Evolutionary conservation across 2,329 filamentous ascomycete genomes (phyloP).

Genomic region (Epicoccum nigrum): DNA sequence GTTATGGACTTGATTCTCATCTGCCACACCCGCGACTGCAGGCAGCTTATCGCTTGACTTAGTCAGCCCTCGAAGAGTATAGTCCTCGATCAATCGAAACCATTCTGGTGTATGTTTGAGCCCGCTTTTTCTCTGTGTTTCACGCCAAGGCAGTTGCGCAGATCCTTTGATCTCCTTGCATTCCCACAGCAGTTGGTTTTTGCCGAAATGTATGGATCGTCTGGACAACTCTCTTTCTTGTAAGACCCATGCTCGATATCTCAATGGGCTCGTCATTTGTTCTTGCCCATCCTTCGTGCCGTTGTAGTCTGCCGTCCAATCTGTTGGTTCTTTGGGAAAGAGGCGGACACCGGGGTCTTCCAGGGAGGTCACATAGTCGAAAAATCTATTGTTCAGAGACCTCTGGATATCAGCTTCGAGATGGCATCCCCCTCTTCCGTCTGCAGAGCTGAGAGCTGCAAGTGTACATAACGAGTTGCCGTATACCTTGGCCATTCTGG

Average conservation of each 20-base stretch:
- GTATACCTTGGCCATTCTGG: conserved; percentile 11
- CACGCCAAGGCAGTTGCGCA: neutral
- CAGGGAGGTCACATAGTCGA: neutral
- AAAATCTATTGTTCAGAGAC: neutral
- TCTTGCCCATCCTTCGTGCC: neutral
- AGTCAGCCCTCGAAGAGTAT: neutral
- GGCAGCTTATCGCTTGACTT: neutral
- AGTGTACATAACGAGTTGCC: conserved; percentile 6
- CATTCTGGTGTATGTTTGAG: neutral
- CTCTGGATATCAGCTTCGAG: neutral
- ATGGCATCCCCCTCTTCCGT: neutral
- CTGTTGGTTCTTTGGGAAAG: neutral
- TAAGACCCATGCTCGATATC: conserved; percentile 5
- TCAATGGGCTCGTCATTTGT: neutral
- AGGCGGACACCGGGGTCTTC: too few relatives aligned
- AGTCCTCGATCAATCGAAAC: neutral
- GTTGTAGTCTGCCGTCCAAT: neutral
- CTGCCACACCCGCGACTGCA: neutral
- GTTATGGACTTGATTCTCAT: neutral
- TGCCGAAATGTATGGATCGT: neutral
- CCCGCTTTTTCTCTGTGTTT: neutral
- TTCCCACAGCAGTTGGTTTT: conserved; percentile 1
- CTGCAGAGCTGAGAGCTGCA: neutral
- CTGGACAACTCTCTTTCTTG: conserved; percentile 4
- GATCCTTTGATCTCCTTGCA: neutral